phyloP scores from a whole-genome alignment of 1,284 basidiomycete species.

The Leccinum ponderosum region DNA sequence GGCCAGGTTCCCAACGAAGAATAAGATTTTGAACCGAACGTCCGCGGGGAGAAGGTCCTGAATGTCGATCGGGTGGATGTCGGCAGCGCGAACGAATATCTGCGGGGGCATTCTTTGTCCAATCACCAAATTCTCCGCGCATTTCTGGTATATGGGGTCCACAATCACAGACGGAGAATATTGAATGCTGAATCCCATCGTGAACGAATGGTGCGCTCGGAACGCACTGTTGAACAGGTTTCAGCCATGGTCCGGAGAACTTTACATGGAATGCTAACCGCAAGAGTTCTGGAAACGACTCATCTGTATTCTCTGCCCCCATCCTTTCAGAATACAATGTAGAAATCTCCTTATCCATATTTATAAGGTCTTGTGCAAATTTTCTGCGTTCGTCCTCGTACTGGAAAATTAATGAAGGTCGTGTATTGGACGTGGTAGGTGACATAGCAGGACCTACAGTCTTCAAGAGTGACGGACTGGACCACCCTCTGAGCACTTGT shows the following conservation, averaged over 20 bases:
- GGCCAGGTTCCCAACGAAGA: constrained; percentile 57
- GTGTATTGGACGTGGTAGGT: too few species aligned
- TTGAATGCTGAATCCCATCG: constrained; percentile 62
- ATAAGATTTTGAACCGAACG: constrained; percentile 66
- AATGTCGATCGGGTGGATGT: constrained; percentile 61
- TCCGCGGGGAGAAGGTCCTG: constrained; percentile 70
- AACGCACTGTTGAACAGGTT: background rate
- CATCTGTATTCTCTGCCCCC: constrained; percentile 1
- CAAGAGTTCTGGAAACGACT: background rate
- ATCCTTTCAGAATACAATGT: background rate
- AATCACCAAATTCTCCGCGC: constrained; percentile 44
- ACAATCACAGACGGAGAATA: constrained; percentile 56
- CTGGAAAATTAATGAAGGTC: background rate
- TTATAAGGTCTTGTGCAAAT: background rate
- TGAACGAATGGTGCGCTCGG: constrained; percentile 34
- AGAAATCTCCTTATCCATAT: background rate
- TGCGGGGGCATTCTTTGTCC: constrained; percentile 64
- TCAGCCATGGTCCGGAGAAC: background rate
- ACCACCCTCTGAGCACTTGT: background rate
- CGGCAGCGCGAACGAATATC: constrained; percentile 59
- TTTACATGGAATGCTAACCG: background rate
- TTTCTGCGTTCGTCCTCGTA: background rate
- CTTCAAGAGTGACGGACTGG: too few species aligned
- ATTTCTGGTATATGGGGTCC: constrained; percentile 41
- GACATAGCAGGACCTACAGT: too few species aligned